These are phyloP conservation scores for Hypoxylon crocopeplum DNA, from an alignment of 495 filamentous ascomycete genomes.

Conservation along the genomic window DNA sequence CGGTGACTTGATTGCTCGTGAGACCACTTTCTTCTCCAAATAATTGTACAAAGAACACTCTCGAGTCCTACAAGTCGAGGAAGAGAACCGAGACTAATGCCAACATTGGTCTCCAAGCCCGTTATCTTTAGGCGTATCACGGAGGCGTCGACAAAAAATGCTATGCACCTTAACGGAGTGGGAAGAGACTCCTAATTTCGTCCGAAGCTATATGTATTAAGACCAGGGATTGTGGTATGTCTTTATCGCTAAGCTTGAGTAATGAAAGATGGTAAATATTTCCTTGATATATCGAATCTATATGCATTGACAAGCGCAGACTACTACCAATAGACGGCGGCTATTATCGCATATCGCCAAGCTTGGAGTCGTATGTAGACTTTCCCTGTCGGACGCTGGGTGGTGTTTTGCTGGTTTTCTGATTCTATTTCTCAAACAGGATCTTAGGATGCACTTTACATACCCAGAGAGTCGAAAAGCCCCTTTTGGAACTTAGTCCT, in stretches of 20 bases:
- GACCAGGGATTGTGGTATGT: neutral
- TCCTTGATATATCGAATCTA: neutral
- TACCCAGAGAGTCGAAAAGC: slow-evolving; percentile 4
- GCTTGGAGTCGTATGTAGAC: slow-evolving; percentile 10
- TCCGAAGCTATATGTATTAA: too few species aligned
- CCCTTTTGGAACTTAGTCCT: slow-evolving; percentile 7
- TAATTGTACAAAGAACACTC: neutral
- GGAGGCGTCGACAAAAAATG: too few species aligned
- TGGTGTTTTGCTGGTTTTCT: slow-evolving; percentile 13
- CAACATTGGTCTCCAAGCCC: too few species aligned
- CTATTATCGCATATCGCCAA: slow-evolving; percentile 27
- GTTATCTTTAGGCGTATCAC: too few species aligned
- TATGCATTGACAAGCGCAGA: neutral
- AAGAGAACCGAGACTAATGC: too few species aligned
- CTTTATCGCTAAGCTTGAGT: neutral
- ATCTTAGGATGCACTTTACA: slow-evolving; percentile 5
- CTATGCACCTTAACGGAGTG: too few species aligned
- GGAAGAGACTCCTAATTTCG: too few species aligned
- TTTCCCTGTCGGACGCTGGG: slow-evolving; percentile 18
- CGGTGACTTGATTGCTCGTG: neutral
- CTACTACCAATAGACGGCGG: neutral
- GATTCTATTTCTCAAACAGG: slow-evolving; percentile 9
- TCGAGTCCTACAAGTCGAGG: too few species aligned
- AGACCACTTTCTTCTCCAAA: neutral
- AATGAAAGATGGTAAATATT: neutral